Conservation (phyloP, 2,329 filamentous ascomycete species). For the Neonectria neomacrospora region DNA sequence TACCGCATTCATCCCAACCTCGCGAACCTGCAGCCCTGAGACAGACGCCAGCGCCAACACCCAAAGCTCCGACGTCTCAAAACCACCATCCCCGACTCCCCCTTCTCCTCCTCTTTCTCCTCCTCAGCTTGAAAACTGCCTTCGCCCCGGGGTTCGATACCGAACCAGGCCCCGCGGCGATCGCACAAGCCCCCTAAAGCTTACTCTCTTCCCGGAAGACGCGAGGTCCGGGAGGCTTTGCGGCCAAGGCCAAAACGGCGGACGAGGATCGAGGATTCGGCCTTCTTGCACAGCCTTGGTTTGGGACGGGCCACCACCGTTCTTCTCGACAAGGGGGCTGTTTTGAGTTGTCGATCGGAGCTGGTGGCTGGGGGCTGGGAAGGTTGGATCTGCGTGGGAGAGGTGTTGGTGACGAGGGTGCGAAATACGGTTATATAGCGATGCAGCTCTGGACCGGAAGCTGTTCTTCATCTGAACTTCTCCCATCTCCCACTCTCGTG, state of each 20-base stretch:
- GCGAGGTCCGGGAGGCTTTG: conserved; percentile 6
- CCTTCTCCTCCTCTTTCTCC: neutral
- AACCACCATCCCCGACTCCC: neutral
- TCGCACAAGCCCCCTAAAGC: neutral
- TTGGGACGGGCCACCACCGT: neutral
- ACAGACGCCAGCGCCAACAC: neutral
- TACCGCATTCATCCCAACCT: neutral
- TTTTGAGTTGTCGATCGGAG: conserved; percentile 4
- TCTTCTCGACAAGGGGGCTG: conserved; percentile 7
- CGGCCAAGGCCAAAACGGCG: neutral
- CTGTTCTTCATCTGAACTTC: neutral
- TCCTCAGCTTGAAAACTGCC: neutral
- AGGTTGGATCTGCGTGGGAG: conserved; percentile 5
- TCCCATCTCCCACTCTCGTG: conserved; percentile 6
- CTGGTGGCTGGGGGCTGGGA: conserved; percentile 14
- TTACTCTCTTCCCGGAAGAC: conserved; percentile 20
- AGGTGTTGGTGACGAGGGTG: neutral
- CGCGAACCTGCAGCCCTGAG: neutral
- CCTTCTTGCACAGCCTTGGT: neutral
- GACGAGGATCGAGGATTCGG: neutral
- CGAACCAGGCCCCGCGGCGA: neutral
- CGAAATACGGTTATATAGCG: conserved; percentile 1
- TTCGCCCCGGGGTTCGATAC: neutral
- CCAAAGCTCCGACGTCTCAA: conserved; percentile 8
- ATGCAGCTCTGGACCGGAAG: neutral